A percentile compares a stretch with the other conserved stretches of the same genome.
phyloP scores from a whole-genome alignment of 768 basidiomycete genomes.

The Piloderma croceum region DNA sequence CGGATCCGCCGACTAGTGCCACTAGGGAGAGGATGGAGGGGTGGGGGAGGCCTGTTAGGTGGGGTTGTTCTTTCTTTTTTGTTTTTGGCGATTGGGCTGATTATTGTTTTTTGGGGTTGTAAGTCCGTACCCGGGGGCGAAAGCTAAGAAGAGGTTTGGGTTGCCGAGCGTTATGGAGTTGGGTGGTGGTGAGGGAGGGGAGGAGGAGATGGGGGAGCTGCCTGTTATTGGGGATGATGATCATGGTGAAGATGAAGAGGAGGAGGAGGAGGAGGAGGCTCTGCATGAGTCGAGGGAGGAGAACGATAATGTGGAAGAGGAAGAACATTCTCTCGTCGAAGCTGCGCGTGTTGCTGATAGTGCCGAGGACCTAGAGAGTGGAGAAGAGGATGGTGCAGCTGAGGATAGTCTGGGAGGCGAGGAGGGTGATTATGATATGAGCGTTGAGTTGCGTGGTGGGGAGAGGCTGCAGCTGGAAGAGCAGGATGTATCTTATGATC shows the following conservation, averaged over 20 bases:
- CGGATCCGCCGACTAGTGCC: slow-evolving; percentile 56
- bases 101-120: no score
- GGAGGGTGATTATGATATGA: neutral
- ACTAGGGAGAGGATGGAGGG: slow-evolving; percentile 44
- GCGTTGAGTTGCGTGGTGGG: neutral
- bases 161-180: slow-evolving; percentile 11
- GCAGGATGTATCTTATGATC: neutral
- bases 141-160: neutral
- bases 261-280: slow-evolving; percentile 7
- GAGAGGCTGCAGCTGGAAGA: neutral
- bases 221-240: slow-evolving; percentile 8
- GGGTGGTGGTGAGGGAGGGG: slow-evolving; percentile 6
- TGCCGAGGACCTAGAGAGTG: slow-evolving; percentile 12
- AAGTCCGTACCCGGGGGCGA: slow-evolving; percentile 12
- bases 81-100: no score
- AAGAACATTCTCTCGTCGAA: slow-evolving; percentile 12
- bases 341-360: slow-evolving; percentile 12
- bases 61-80: no score
- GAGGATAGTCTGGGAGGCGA: neutral
- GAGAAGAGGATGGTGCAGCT: slow-evolving; percentile 7
- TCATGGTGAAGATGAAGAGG: slow-evolving; percentile 9
- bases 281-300: slow-evolving; percentile 9
- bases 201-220: slow-evolving; percentile 4
- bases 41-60: slow-evolving; percentile 70
- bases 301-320: slow-evolving; percentile 9